These are phyloP conservation scores for Aspergillus steynii DNA, from an alignment of 495 filamentous ascomycete genomes.

Conservation along the genomic window DNA sequence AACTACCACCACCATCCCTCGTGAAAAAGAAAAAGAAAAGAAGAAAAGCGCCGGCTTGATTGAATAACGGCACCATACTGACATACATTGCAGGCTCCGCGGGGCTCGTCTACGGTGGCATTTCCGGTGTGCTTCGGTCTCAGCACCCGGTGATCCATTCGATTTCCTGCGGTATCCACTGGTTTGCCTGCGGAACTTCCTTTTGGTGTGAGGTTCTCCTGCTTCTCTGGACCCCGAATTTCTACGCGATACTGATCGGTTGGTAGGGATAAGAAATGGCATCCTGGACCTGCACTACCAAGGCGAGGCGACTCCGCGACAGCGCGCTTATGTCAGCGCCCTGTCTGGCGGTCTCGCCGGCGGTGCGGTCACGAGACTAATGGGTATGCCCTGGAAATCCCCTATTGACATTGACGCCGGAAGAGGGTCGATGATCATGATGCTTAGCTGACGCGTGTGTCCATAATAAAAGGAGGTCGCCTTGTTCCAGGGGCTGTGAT, in stretches of 20 bases:
- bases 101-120: constrained; percentile 72
- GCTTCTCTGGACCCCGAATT: constrained; percentile 6
- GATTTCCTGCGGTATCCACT: constrained; percentile 71
- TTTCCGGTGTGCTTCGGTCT: constrained; percentile 65
- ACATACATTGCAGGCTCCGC: constrained; percentile 52
- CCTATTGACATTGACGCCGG: not conserved
- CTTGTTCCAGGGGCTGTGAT: constrained; percentile 62
- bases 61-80: not conserved
- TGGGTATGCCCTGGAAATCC: constrained; percentile 50
- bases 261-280: constrained; percentile 42
- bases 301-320: constrained; percentile 50
- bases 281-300: constrained; percentile 42
- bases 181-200: constrained; percentile 71
- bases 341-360: constrained; percentile 71
- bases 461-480: constrained; percentile 37
- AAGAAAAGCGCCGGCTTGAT: too few species aligned
- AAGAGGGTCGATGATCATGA: not conserved
- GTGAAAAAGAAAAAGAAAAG: too few species aligned
- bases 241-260: constrained; percentile 7
- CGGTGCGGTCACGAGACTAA: constrained; percentile 57
- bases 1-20: too few species aligned
- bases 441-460: constrained; percentile 3
- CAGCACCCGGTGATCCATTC: constrained; percentile 69
- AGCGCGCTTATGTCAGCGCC: constrained; percentile 63
- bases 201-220: constrained; percentile 65